phyloP scores from a whole-genome alignment of 2,329 filamentous ascomycete species.

The Bipolaris cookei region DNA sequence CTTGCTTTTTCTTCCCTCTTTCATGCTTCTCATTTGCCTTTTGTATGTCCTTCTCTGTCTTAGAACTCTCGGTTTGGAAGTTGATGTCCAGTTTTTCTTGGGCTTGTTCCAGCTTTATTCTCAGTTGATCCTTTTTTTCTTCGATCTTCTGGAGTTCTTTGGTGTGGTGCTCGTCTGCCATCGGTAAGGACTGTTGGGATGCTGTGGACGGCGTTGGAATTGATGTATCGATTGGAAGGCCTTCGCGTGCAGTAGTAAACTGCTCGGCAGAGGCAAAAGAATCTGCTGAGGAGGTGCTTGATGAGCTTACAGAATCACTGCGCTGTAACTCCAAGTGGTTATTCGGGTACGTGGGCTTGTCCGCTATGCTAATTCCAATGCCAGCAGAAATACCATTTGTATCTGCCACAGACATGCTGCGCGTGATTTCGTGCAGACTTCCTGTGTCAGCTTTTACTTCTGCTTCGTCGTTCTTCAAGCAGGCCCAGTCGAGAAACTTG shows the following conservation, averaged over 20 bases:
- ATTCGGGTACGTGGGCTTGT: slow-evolving; percentile 29
- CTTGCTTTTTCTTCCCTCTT: slow-evolving; percentile 56
- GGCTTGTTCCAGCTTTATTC: slow-evolving; percentile 66
- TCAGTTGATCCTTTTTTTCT: slow-evolving; percentile 62
- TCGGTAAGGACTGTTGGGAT: slow-evolving; percentile 31
- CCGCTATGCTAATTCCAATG: slow-evolving; percentile 47
- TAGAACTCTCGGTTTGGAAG: slow-evolving; percentile 35
- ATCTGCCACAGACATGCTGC: slow-evolving; percentile 36
- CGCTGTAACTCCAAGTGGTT: slow-evolving; percentile 26
- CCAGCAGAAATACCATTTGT: slow-evolving; percentile 48
- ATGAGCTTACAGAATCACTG: slow-evolving; percentile 36
- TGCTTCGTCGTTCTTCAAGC: slow-evolving; percentile 55
- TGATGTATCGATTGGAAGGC: slow-evolving; percentile 31
- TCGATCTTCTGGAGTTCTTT: slow-evolving; percentile 68
- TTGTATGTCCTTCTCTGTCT: slow-evolving; percentile 59
- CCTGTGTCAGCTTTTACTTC: slow-evolving; percentile 19
- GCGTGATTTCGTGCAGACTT: slow-evolving; percentile 25
- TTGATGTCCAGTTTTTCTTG: slow-evolving; percentile 58
- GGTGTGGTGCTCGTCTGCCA: slow-evolving; percentile 40
- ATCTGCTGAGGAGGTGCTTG: slow-evolving; percentile 31
- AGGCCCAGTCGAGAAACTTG: slow-evolving; percentile 83
- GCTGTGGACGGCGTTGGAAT: slow-evolving; percentile 37
- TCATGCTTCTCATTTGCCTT: slow-evolving; percentile 70
- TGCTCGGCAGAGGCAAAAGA: slow-evolving; percentile 55
- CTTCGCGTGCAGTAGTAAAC: slow-evolving; percentile 47